Percentiles rank a stretch among this genome's conserved stretches.
Evolutionary conservation across 371 early-diverging fungal genomes (phyloP).

Genomic region (Chytridium lagenaria): DNA sequence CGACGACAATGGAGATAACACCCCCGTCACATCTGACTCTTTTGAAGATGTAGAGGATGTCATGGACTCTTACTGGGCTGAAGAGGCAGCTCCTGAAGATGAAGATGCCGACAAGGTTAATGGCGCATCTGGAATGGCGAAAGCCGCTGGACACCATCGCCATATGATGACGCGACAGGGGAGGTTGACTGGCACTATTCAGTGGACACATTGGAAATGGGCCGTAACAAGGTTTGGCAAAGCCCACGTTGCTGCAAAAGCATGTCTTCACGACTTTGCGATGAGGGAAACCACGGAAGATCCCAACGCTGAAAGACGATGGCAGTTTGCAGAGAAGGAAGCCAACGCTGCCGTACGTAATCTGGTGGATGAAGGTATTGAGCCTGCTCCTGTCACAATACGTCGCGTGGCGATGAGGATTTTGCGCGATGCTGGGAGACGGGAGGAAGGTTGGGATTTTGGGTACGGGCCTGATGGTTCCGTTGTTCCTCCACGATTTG

Average conservation of each 20-base stretch:
- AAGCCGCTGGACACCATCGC: conserved; percentile 9
- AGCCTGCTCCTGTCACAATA: neutral
- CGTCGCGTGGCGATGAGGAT: conserved; percentile 12
- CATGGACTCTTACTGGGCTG: conserved; percentile 14
- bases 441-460: conserved; percentile 15
- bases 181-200: neutral
- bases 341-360: conserved; percentile 22
- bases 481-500: conserved; percentile 19
- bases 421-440: neutral
- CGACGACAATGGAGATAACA: neutral
- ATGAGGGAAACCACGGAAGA: conserved; percentile 19
- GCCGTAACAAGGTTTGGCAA: neutral
- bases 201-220: conserved; percentile 1
- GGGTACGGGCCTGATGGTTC: conserved; percentile 11
- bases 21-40: neutral
- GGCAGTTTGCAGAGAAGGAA: conserved; percentile 36
- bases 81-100: neutral
- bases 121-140: neutral
- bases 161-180: conserved; percentile 26
- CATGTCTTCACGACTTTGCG: conserved; percentile 17
- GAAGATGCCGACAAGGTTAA: neutral
- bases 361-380: conserved; percentile 13
- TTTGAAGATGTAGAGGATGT: conserved; percentile 1
- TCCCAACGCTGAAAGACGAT: conserved; percentile 12
- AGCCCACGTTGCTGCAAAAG: conserved; percentile 2